These are phyloP conservation scores for Pseudogymnoascus sp. DNA, from an alignment of 2,329 filamentous ascomycete species.

Conservation along the genomic window DNA sequence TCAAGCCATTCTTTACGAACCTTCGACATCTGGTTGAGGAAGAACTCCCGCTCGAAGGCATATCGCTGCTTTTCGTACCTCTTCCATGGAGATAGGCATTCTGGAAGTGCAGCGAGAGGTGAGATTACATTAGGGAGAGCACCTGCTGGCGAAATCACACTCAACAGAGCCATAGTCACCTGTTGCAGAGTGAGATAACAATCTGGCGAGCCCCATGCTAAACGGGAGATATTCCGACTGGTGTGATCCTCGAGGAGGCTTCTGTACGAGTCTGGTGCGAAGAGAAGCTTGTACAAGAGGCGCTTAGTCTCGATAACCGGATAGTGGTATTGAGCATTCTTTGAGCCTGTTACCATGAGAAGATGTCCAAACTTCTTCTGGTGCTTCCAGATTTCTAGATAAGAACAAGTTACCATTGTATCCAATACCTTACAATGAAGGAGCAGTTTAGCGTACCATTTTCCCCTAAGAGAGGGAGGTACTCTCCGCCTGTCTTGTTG, in stretches of 20 bases:
- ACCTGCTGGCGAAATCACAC: background rate
- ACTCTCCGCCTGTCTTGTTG: slow-evolving; percentile 41
- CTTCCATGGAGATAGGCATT: slow-evolving; percentile 38
- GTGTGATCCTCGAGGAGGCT: slow-evolving; percentile 44
- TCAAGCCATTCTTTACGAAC: slow-evolving; percentile 30
- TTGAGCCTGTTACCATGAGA: slow-evolving; percentile 35
- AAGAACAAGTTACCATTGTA: slow-evolving; percentile 12
- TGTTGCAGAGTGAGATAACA: slow-evolving; percentile 35
- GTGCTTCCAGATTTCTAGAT: slow-evolving; percentile 40
- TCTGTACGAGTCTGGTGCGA: slow-evolving; percentile 36
- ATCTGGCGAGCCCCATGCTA: slow-evolving; percentile 40
- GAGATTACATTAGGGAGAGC: slow-evolving; percentile 41
- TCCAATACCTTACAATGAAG: background rate
- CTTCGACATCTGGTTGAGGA: slow-evolving; percentile 32
- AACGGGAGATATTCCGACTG: slow-evolving; percentile 37
- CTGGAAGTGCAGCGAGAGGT: slow-evolving; percentile 38
- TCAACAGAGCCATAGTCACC: slow-evolving; percentile 31
- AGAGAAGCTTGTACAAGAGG: slow-evolving; percentile 36
- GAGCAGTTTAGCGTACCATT: slow-evolving; percentile 30
- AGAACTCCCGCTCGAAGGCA: slow-evolving; percentile 33
- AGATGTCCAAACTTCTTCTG: slow-evolving; percentile 40
- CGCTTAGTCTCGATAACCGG: slow-evolving; percentile 33
- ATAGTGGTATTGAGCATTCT: slow-evolving; percentile 35
- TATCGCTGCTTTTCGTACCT: slow-evolving; percentile 36
- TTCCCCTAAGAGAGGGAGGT: slow-evolving; percentile 38